phyloP scores from a whole-genome alignment of 495 filamentous ascomycete species.

The Hypoxylon lienhwacheense region DNA sequence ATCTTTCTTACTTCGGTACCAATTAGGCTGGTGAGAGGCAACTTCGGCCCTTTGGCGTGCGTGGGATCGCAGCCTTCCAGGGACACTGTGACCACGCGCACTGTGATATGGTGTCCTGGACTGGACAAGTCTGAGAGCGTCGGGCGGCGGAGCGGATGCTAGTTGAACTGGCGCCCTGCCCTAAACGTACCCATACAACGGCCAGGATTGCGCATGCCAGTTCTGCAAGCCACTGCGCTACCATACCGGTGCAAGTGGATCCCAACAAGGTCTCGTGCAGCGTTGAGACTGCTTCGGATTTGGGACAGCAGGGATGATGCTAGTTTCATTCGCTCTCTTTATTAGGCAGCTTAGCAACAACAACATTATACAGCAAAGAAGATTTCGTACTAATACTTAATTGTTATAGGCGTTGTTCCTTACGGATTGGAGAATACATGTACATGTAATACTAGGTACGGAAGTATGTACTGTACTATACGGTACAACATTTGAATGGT shows the following conservation, averaged over 20 bases:
- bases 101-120: conserved; percentile 28
- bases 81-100: conserved; percentile 28
- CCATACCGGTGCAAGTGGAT: conserved; percentile 33
- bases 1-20: conserved; percentile 14
- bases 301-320: conserved; percentile 28
- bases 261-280: conserved; percentile 31
- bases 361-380: too few relatives aligned
- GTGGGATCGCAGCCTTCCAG: conserved; percentile 25
- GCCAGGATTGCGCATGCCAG: conserved; percentile 33
- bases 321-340: conserved; percentile 19
- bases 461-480: too few relatives aligned
- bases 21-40: conserved; percentile 16
- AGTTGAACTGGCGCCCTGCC: conserved; percentile 28
- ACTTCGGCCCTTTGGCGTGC: conserved; percentile 26
- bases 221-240: conserved; percentile 34
- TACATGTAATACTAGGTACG: too few relatives aligned
- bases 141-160: conserved; percentile 16
- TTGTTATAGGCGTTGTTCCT: conserved; percentile 3
- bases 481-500: too few relatives aligned
- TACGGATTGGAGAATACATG: conserved; percentile 3
- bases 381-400: too few relatives aligned
- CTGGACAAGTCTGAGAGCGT: conserved; percentile 26
- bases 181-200: conserved; percentile 24
- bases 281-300: conserved; percentile 35
- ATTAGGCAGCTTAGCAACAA: conserved; percentile 36